Percentiles rank a stretch among this genome's conserved stretches.
phyloP scores from a whole-genome alignment of 1,139 yeast genomes.

The Pichia cactophila region DNA sequence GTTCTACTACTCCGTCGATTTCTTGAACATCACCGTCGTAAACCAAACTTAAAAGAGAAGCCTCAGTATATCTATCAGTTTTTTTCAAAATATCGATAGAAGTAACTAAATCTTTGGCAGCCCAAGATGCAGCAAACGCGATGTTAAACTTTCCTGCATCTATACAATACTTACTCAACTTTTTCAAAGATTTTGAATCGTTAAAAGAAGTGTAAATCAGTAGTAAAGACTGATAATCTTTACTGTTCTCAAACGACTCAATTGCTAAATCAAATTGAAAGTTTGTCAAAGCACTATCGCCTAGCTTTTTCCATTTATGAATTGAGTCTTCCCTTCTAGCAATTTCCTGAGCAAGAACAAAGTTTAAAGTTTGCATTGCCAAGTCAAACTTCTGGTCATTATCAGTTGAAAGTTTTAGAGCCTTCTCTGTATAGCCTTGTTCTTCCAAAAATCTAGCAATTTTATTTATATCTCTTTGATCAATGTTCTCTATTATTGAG shows the following conservation, averaged over 20 bases:
- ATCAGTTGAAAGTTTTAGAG: slow-evolving; percentile 75
- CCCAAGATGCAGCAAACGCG: slow-evolving; percentile 92
- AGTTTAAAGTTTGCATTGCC: slow-evolving; percentile 61
- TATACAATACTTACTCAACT: slow-evolving; percentile 60
- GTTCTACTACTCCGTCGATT: slow-evolving; percentile 40
- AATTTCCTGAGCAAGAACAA: slow-evolving; percentile 65
- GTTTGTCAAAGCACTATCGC: slow-evolving; percentile 71
- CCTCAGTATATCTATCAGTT: slow-evolving; percentile 75
- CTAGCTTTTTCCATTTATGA: slow-evolving; percentile 85
- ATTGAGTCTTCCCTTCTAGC: slow-evolving; percentile 50
- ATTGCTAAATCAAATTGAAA: slow-evolving; percentile 83
- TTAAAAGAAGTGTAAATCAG: slow-evolving; percentile 80
- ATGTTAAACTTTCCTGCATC: slow-evolving; percentile 73
- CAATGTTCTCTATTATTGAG: slow-evolving; percentile 59
- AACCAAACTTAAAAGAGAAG: slow-evolving; percentile 71
- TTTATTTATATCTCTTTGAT: slow-evolving; percentile 63
- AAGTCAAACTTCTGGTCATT: slow-evolving; percentile 81
- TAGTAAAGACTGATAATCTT: slow-evolving; percentile 75
- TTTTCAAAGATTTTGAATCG: slow-evolving; percentile 49
- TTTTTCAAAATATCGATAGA: slow-evolving; percentile 62
- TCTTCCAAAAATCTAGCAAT: slow-evolving; percentile 90
- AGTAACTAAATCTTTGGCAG: slow-evolving; percentile 58
- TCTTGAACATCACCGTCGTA: slow-evolving; percentile 48
- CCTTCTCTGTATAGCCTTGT: slow-evolving; percentile 79
- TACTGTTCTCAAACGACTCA: slow-evolving; percentile 70